Evolutionary conservation across 2,329 filamentous ascomycete species (phyloP), one percentile per base, ranked within the genome.

Genomic region (Fusarium haematococcum): DNA sequence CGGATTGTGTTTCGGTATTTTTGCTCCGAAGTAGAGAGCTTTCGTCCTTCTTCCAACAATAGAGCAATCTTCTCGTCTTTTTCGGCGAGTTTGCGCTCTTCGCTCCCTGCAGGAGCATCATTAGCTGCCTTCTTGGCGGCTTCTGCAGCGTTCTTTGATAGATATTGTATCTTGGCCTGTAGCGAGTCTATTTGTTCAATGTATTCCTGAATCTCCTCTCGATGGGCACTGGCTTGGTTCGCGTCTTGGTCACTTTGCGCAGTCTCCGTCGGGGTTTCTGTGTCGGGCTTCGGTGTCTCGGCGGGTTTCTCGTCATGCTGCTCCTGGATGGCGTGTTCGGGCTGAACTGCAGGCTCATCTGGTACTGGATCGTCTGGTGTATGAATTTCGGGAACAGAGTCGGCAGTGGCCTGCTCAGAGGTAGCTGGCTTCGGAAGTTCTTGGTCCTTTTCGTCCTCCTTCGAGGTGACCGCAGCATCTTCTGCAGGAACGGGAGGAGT

Each of bases 161-260:
- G 86, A 79, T 97, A 98, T 75, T 95, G 93, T 32, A 99, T 85
- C 80, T 99, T 98, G 8, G 95, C 91, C 81, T 98, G 94, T 2
- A 99, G 85, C 5, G 95, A 93, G 85, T 99, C 97, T 65, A 98
- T 97, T 39, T 93, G 91, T 83, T 99, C 97, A 8, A 96, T 89
- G 72, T 98, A 94, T 58, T 89, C 89, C 78, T 97, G 91, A 45
- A 95, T 88, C 80, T 98, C 97, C 77, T 97, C 94, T 74, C 94
- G 90, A 71, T 69, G 73, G 8, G 67, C 57, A 50, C 77, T 80
- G 37, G 75, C 63, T n/a, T 77, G 75, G 16, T 79, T 78, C 23
- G 79, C 23, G 16, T 79, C 78, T 23, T 75, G 69, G 35, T 59
- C 69, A 18, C 50, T 60, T 30, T 65, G 70, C 10, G 61, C 20